A percentile compares a stretch with the other conserved stretches of the same genome.
These are phyloP conservation scores for Candida frijolesensis DNA, from an alignment of 1,139 yeast species.

Conservation along the genomic window DNA sequence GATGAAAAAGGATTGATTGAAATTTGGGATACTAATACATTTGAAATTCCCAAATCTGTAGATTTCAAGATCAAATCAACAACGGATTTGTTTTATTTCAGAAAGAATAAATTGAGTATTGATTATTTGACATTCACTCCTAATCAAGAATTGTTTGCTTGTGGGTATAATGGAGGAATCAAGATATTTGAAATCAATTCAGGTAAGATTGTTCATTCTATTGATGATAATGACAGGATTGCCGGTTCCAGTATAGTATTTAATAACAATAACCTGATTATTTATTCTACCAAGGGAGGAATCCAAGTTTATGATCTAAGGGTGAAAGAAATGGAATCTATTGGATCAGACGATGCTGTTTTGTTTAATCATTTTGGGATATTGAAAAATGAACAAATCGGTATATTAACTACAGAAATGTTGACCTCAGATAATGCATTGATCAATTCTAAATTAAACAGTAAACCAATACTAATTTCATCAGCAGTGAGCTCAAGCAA, in stretches of 20 bases:
- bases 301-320: not conserved
- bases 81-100: conserved; percentile 44
- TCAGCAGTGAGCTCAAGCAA: conserved; percentile 24
- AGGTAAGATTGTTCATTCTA: conserved; percentile 5
- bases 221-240: conserved; percentile 6
- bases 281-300: conserved; percentile 9
- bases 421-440: conserved; percentile 41
- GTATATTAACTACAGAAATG: conserved; percentile 24
- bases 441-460: conserved; percentile 30
- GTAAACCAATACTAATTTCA: conserved; percentile 37
- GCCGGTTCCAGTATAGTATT: conserved; percentile 7
- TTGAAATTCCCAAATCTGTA: conserved; percentile 20
- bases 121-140: not conserved
- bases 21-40: conserved; percentile 34
- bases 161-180: not conserved
- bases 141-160: conserved; percentile 1
- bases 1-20: conserved; percentile 47
- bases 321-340: not conserved
- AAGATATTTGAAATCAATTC: conserved; percentile 1
- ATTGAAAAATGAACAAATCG: not conserved
- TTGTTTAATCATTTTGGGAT: not conserved
- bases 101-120: conserved; percentile 17
- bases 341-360: not conserved
- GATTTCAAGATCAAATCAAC: conserved; percentile 40
- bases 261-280: conserved; percentile 4